These are phyloP conservation scores for Trichoderma reesei DNA, from an alignment of 495 filamentous ascomycete species.

Conservation along the genomic window DNA sequence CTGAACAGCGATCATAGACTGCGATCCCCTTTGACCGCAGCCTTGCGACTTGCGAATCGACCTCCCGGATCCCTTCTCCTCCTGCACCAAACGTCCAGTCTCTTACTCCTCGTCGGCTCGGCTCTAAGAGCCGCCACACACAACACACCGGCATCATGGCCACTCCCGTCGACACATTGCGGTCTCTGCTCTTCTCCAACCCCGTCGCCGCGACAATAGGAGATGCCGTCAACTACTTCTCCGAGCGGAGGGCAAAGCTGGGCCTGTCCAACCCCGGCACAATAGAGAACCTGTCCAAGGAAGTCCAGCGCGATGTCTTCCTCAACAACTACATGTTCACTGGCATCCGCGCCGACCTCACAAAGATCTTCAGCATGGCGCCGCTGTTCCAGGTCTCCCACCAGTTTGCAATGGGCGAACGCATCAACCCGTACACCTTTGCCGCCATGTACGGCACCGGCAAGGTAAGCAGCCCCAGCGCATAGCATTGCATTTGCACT, in stretches of 20 bases:
- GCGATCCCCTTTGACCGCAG: neutral
- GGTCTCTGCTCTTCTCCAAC: constrained; percentile 64
- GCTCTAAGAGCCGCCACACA: constrained; percentile 15
- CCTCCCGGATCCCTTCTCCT: neutral
- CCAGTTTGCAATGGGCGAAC: constrained; percentile 87
- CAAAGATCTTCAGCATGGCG: constrained; percentile 83
- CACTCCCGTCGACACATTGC: constrained; percentile 41
- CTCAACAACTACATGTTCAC: constrained; percentile 92
- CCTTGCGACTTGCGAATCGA: neutral
- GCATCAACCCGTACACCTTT: constrained; percentile 86
- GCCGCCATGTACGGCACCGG: constrained; percentile 84
- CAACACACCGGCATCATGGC: constrained; percentile 33
- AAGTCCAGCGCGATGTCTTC: constrained; percentile 91
- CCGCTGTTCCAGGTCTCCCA: constrained; percentile 97
- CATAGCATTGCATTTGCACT: too few species aligned
- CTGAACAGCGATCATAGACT: too few species aligned
- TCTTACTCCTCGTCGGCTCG: constrained; percentile 14
- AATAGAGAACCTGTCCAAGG: constrained; percentile 80
- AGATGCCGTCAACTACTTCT: constrained; percentile 75
- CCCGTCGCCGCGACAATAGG: constrained; percentile 55
- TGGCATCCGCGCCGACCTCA: constrained; percentile 88
- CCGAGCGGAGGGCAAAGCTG: constrained; percentile 72
- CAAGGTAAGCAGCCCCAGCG: constrained; percentile 67
- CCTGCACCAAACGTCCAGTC: constrained; percentile 2
- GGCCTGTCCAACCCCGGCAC: constrained; percentile 87